Evolutionary conservation across 225 moss, liverwort and hornwort genomes (phyloP), one percentile per base, ranked within the genome.

Genomic region (Climacium dendroides): DNA sequence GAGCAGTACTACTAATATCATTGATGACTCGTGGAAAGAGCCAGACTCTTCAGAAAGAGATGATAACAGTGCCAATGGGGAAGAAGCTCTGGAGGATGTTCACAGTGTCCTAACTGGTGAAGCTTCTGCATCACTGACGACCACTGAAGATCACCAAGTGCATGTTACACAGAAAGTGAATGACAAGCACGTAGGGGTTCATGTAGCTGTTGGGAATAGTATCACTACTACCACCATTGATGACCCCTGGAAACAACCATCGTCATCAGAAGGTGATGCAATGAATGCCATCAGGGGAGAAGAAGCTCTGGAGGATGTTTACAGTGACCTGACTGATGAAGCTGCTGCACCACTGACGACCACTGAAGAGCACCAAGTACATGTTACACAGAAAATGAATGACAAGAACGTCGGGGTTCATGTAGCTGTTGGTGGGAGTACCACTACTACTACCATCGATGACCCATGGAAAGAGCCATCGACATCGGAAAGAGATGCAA

Each of bases 391-490:
- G n/a, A 65, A 65, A 64, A 17, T 52, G 16, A 65, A 65, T 28
- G 83, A 83, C 50, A 87, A 87, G 74, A 82, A 90, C 74, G 67
- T 82, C 10, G 89, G 79, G 47, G 61, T 89, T 61, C 87, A 82
- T 61, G 91, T 88, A 63, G 83, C 85, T 61, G 77, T 85, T 73
- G 89, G 67, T 63, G 82, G 73, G 37, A 88, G n/a, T 54, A 77
- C 70, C 28, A 69, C 54, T 15, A 67, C 89, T 43, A 75, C 55
- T 18, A 87, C 78, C 64, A 80, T 76, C 28, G 90, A 90, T 78
- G 91, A 90, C 69, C 88, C 87, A 17, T 91, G 89, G 91, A 88
- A 64, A 87, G 85, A 82, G 85, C 67, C 82, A 59, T 87, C 80
- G 32, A 47, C 73, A 57, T 55, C 76, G 43, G 59, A 52, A 32